phyloP scores from a whole-genome alignment of 345 rosid species.

The Rhodamnia argentea region DNA sequence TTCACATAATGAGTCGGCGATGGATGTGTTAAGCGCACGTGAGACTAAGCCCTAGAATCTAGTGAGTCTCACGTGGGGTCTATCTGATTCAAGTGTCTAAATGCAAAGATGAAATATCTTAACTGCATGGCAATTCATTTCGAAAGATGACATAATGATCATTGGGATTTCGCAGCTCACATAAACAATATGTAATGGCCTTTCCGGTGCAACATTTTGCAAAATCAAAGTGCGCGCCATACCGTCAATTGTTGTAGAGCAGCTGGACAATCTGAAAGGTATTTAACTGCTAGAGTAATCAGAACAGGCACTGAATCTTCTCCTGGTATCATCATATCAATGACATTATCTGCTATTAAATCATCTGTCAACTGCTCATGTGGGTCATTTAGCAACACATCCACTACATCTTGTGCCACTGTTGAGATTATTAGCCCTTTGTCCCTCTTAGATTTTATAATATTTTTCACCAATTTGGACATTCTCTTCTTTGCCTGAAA shows the following conservation, averaged over 20 bases:
- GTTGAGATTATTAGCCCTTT: conserved; percentile 5
- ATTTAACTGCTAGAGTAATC: conserved; percentile 79
- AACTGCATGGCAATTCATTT: background rate
- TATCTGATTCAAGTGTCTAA: background rate
- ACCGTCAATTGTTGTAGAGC: conserved; percentile 73
- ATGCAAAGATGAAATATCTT: background rate
- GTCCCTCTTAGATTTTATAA: conserved; percentile 38
- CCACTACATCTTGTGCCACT: conserved; percentile 54
- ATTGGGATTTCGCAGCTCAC: background rate
- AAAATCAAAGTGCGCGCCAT: background rate
- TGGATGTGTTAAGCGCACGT: background rate
- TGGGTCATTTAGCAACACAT: conserved; percentile 56
- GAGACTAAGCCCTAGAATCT: background rate
- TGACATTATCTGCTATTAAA: conserved; percentile 75
- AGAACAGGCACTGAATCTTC: conserved; percentile 97
- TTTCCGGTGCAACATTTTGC: background rate
- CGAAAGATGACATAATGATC: background rate
- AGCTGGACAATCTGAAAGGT: conserved; percentile 70
- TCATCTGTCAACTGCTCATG: conserved; percentile 52
- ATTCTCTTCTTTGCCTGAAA: conserved; percentile 88
- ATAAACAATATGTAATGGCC: background rate
- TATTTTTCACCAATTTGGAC: conserved; percentile 49
- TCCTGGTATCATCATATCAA: conserved; percentile 99
- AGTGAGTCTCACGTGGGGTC: background rate
- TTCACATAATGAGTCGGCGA: background rate